Evolutionary conservation across 345 rosid species (phyloP), one percentile per base, ranked within the genome.

Genomic region (Lumnitzera racemosa): DNA sequence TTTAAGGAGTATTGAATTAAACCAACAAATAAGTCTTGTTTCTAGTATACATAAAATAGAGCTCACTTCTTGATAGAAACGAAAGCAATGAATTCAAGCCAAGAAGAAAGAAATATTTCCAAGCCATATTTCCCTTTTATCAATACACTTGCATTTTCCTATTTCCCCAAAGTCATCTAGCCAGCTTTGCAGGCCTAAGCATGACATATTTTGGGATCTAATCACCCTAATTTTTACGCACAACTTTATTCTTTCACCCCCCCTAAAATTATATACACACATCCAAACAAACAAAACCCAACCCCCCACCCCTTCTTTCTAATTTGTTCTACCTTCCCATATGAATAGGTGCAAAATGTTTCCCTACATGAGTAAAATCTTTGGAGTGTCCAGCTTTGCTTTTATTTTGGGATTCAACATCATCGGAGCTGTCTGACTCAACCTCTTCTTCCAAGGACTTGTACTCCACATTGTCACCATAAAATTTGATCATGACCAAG

Each of bases 341-440:
- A 24, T 41, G 5, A 24, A 56, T 36, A 0, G 48, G 63, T 27
- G 52, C 75, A 65, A 63, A 67, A 11, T 51, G 41, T 58, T 54
- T 78, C 15, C 77, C 73, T 65, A 80, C 61, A 7, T 68, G 70
- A 41, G 71, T 57, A 58, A 69, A 69, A 41, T 73, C 67, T 65
- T 53, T 63, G 24, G 67, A 5, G 3, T 53, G 62, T 2, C 56
- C 65, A 25, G 24, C 20, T 27, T 66, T 67, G 27, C 54, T 31
- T 55, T 63, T 57, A 67, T 57, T 60, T 53, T 78, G 81, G 24
- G 80, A 65, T 67, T 82, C 80, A 43, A 69, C 77, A 58, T 82
- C 89, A 31, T 78, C 70, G 43, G 58, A 61, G 25, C 73, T 74
- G 16, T 53, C 31, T 15, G 53, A 23, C 49, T 43, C 67, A 20